Evolutionary conservation across 2,329 filamentous ascomycete species (phyloP).

Genomic region (Cordyceps javanica): DNA sequence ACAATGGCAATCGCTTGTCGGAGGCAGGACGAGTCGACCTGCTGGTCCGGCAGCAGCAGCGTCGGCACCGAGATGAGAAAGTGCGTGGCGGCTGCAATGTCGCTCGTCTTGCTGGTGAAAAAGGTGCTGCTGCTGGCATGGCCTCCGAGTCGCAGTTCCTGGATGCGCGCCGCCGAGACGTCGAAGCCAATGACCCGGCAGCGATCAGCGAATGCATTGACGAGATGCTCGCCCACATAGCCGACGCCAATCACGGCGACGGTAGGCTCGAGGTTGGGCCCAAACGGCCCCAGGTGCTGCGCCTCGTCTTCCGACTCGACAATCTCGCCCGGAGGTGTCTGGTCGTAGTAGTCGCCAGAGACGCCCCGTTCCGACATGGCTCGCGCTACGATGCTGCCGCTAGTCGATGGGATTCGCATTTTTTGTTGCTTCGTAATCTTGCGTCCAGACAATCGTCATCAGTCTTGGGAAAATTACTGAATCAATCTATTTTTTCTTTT

Average conservation of each 20-base stretch:
- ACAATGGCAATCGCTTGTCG: constrained; percentile 37
- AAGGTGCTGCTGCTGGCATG: constrained; percentile 23
- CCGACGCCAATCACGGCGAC: constrained; percentile 47
- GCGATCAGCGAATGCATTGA: constrained; percentile 34
- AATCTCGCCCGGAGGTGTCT: constrained; percentile 28
- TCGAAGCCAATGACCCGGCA: constrained; percentile 44
- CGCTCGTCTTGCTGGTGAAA: constrained; percentile 32
- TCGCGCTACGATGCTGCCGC: not conserved
- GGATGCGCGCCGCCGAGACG: constrained; percentile 34
- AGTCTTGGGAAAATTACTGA: not conserved
- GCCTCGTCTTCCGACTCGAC: constrained; percentile 20
- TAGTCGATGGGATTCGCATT: not conserved
- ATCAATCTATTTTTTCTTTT: too few species aligned
- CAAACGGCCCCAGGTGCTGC: constrained; percentile 8
- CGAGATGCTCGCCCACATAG: constrained; percentile 46
- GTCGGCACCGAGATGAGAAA: constrained; percentile 51
- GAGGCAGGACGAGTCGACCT: constrained; percentile 42
- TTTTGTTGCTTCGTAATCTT: not conserved
- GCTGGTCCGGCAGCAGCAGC: constrained; percentile 38
- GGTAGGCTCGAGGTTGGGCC: constrained; percentile 24
- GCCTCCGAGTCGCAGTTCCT: constrained; percentile 26
- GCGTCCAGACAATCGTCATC: not conserved
- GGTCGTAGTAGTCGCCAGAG: constrained; percentile 24
- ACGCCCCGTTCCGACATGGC: not conserved
- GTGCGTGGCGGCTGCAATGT: constrained; percentile 39